These are phyloP conservation scores for Hemisphaericaspora xylofermentans DNA, from an alignment of 1,139 yeast species.

Conservation along the genomic window DNA sequence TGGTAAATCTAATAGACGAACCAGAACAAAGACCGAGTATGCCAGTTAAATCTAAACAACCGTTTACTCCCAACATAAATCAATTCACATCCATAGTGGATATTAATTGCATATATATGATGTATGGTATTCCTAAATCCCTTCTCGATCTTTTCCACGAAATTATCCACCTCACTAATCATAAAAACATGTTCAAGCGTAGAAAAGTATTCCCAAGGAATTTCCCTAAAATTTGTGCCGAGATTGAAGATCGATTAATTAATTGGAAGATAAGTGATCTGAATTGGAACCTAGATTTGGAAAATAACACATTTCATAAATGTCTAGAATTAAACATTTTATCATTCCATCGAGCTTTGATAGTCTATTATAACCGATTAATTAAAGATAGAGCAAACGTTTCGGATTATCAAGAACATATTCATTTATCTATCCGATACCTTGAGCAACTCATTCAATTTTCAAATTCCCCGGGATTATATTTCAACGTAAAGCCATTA, in stretches of 20 bases:
- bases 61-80: conserved; percentile 7
- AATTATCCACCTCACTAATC: conserved; percentile 49
- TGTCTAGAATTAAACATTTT: conserved; percentile 36
- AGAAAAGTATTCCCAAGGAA: conserved; percentile 50
- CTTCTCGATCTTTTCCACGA: conserved; percentile 46
- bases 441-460: conserved; percentile 28
- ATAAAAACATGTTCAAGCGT: conserved; percentile 48
- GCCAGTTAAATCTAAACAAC: conserved; percentile 3
- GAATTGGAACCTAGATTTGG: conserved; percentile 36
- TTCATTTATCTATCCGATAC: conserved; percentile 30
- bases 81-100: conserved; percentile 12
- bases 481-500: conserved; percentile 28
- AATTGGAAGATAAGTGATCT: conserved; percentile 41
- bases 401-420: conserved; percentile 30
- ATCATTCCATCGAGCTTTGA: conserved; percentile 43
- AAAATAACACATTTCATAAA: conserved; percentile 30
- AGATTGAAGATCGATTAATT: conserved; percentile 47
- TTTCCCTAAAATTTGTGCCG: conserved; percentile 56
- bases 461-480: conserved; percentile 8
- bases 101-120: conserved; percentile 33
- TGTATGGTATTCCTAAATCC: conserved; percentile 50
- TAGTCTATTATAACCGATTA: conserved; percentile 46
- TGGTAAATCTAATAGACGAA: conserved; percentile 1
- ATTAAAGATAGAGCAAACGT: conserved; percentile 38
- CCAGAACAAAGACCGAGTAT: conserved; percentile 3